phyloP scores from a whole-genome alignment of 2,329 filamentous ascomycete species.

The Claviceps digitariae region DNA sequence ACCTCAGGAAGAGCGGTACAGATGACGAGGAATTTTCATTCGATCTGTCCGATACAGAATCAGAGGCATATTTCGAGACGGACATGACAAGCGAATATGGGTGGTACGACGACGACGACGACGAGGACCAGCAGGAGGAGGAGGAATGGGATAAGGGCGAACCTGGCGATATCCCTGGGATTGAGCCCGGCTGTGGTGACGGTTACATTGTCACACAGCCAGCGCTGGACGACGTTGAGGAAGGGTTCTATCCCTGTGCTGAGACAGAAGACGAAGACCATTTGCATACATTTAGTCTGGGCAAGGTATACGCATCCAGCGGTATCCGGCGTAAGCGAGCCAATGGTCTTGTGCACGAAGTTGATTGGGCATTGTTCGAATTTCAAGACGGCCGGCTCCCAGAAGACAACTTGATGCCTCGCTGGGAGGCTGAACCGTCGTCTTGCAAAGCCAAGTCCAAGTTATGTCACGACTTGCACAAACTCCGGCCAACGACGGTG shows the following conservation, averaged over 20 bases:
- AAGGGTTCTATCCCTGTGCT: constrained; percentile 65
- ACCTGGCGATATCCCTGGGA: constrained; percentile 64
- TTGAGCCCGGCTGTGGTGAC: constrained; percentile 61
- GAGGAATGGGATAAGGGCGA: constrained; percentile 43
- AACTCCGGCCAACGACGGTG: constrained; percentile 41
- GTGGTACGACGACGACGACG: constrained; percentile 16
- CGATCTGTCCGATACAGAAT: constrained; percentile 50
- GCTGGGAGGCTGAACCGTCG: constrained; percentile 8
- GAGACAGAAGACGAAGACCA: constrained; percentile 69
- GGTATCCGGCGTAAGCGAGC: constrained; percentile 67
- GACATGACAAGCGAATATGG: constrained; percentile 39
- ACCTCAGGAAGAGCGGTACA: constrained; percentile 27
- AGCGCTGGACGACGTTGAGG: constrained; percentile 73
- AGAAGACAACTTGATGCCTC: constrained; percentile 54
- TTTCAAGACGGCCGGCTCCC: constrained; percentile 61
- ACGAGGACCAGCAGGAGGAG: constrained; percentile 26
- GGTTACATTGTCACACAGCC: constrained; percentile 81
- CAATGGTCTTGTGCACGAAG: constrained; percentile 68
- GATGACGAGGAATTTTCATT: constrained; percentile 42
- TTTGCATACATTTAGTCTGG: constrained; percentile 65
- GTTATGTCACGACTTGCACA: constrained; percentile 17
- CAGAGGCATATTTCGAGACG: constrained; percentile 36
- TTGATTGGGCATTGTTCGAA: constrained; percentile 88
- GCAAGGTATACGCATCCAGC: constrained; percentile 78
- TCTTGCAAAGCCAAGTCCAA: constrained; percentile 5